Evolutionary conservation across 768 basidiomycete species (phyloP), one percentile per base, ranked within the genome.

Genomic region (Stropharia rugosoannulata): DNA sequence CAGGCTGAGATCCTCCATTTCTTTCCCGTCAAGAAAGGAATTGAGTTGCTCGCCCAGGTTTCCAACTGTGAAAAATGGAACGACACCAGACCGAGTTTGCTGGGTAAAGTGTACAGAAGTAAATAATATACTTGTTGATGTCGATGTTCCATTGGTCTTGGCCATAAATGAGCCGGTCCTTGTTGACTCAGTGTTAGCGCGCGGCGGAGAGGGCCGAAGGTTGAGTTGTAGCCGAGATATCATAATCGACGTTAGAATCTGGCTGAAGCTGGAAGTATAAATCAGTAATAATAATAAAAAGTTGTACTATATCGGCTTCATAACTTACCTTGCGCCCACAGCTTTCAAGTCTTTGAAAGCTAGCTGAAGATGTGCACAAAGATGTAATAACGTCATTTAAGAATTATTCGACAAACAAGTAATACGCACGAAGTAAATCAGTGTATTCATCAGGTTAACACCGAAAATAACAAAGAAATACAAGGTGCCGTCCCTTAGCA

Each of bases 381-480:
- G 9, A 46, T 25, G 3, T 46, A 10, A 4, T 32, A 13, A 42
- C 6, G 13, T 22, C 43, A 39, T 13, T 5, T 41, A 19, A 37
- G 25, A 43, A 1, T 38, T 22, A 2, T 49, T 38, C 15, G 1
- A 7, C 5, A 9, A 49, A 7, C 42, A 5, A 44, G 45, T 6
- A 11, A 12, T 6, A 50, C 63, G 50, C 46, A 65, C 64, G 45
- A 66, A 64, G 49, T 64, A 66, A 25, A 66, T 64, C 9, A 66
- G 52, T 10, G 62, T 64, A 35, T 66, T 66, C 61, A 66, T 62
- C 18, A 66, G 35, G 54, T 66, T 66, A 9, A 59, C 65, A 6
- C 57, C 45, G 50, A 66, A 66, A 36, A 66, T 66, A 9, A 48
- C 51, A 19, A 66, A 56, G 49, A 60, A 66, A 49, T 64, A 66